Percentiles rank a stretch among this genome's conserved stretches.
These are phyloP conservation scores for Lodderomyces jiufengensis DNA, from an alignment of 1,139 yeast species.

Conservation along the genomic window DNA sequence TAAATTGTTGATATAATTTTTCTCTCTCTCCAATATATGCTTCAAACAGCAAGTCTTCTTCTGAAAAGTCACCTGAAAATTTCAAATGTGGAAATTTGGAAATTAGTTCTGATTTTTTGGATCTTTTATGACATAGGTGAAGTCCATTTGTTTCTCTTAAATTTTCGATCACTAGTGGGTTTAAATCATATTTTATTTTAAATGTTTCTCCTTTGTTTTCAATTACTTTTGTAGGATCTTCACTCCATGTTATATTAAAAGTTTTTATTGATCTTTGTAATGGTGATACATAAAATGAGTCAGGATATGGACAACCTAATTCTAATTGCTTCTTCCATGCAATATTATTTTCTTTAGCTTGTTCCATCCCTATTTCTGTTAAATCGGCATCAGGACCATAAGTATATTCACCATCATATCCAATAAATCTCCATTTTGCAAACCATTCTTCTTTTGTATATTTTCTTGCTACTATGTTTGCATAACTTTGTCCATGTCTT, in stretches of 20 bases:
- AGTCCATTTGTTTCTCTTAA: conserved; percentile 66
- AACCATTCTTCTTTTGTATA: conserved; percentile 62
- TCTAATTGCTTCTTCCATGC: conserved; percentile 43
- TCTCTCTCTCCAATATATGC: conserved; percentile 32
- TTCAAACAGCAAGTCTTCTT: conserved; percentile 45
- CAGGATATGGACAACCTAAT: conserved; percentile 53
- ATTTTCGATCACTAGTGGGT: conserved; percentile 47
- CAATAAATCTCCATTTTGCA: conserved; percentile 52
- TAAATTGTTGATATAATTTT: conserved; percentile 42
- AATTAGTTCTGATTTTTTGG: conserved; percentile 27
- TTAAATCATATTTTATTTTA: conserved; percentile 16
- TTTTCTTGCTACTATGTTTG: conserved; percentile 56
- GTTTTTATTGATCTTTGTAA: conserved; percentile 62
- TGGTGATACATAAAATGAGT: conserved; percentile 58
- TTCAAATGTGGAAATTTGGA: conserved; percentile 26
- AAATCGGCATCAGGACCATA: conserved; percentile 73
- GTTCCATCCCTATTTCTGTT: conserved; percentile 51
- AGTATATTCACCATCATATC: conserved; percentile 51
- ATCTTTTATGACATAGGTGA: conserved; percentile 65
- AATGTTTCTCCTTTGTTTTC: background rate
- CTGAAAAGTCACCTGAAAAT: conserved; percentile 46
- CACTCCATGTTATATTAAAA: conserved; percentile 52
- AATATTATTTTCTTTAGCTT: conserved; percentile 42
- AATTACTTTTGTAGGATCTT: conserved; percentile 23
- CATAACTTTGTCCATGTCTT: conserved; percentile 79